Percentiles rank a stretch among this genome's conserved stretches.
Evolutionary conservation across 176 grass and related monocot genomes (phyloP).

Genomic region (Oryza punctata): DNA sequence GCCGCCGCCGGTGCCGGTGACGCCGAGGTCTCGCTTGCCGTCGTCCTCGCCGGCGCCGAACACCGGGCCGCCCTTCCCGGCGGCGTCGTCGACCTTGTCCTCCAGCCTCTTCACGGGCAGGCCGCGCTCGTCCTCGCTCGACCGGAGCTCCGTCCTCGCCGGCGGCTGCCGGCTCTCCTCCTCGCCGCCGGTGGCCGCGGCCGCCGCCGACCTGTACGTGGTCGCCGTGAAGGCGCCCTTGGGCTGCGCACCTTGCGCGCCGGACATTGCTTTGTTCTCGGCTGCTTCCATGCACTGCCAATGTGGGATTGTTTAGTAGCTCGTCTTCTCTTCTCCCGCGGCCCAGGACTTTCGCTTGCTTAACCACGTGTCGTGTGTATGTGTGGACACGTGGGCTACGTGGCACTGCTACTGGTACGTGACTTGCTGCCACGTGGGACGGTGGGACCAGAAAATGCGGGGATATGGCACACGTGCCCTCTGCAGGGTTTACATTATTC

Average conservation of each 20-base stretch:
- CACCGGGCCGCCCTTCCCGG: conserved; percentile 63
- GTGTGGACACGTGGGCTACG: too few relatives aligned
- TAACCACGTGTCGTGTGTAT: too few relatives aligned
- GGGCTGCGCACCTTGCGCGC: conserved; percentile 75
- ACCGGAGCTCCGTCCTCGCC: conserved; percentile 40
- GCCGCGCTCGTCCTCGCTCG: conserved; percentile 46
- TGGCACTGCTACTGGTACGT: too few relatives aligned
- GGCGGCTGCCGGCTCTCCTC: neutral
- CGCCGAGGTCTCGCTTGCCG: conserved; percentile 57
- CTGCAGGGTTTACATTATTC: too few relatives aligned
- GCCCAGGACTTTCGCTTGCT: too few relatives aligned
- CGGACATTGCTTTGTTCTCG: conserved; percentile 41
- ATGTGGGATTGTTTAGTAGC: too few relatives aligned
- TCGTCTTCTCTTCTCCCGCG: too few relatives aligned
- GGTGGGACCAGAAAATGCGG: too few relatives aligned
- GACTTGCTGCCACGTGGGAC: too few relatives aligned
- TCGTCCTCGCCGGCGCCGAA: conserved; percentile 64
- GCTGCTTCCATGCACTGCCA: too few relatives aligned
- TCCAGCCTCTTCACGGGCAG: conserved; percentile 51
- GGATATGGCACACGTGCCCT: too few relatives aligned
- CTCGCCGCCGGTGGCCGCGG: neutral
- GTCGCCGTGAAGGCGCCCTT: conserved; percentile 70
- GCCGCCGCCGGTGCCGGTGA: conserved; percentile 52
- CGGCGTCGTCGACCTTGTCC: conserved; percentile 57
- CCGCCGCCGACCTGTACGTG: conserved; percentile 46